Evolutionary conservation across 352 stramenopile species (phyloP).

Genomic region (Globisporangium echinulatum): DNA sequence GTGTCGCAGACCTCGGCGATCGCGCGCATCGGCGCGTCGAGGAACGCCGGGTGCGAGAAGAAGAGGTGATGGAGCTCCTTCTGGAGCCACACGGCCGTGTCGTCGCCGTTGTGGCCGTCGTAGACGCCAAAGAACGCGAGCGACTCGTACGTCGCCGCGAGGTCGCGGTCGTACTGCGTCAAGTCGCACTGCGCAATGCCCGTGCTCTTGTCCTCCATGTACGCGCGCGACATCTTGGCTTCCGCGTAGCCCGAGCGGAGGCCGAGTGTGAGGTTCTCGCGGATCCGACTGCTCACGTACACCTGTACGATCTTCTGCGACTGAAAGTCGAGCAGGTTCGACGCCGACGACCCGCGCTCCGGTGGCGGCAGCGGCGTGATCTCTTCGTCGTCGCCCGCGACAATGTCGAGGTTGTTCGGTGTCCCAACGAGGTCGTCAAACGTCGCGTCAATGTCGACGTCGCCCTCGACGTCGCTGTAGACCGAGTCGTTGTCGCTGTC

Average conservation of each 20-base stretch:
- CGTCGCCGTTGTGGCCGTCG: slow-evolving; percentile 84
- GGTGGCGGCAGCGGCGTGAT: slow-evolving; percentile 32
- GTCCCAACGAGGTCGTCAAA: slow-evolving; percentile 78
- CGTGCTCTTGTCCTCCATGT: slow-evolving; percentile 84
- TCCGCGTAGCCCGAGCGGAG: slow-evolving; percentile 81
- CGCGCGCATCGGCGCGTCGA: slow-evolving; percentile 35
- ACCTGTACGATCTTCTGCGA: slow-evolving; percentile 56
- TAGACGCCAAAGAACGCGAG: slow-evolving; percentile 83
- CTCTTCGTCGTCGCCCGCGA: slow-evolving; percentile 62
- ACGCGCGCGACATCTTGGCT: slow-evolving; percentile 75
- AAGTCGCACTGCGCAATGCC: slow-evolving; percentile 47
- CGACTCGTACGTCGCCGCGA: slow-evolving; percentile 34
- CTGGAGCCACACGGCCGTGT: slow-evolving; percentile 72
- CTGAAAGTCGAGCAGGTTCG: slow-evolving; percentile 20
- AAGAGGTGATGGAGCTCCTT: slow-evolving; percentile 75
- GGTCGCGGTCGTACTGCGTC: slow-evolving; percentile 25
- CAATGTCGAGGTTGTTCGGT: slow-evolving; percentile 45
- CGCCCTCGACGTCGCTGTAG: slow-evolving; percentile 77
- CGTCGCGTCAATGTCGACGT: slow-evolving; percentile 84
- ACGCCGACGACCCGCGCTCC: slow-evolving; percentile 17
- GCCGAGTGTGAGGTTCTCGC: slow-evolving; percentile 63
- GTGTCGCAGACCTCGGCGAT: slow-evolving; percentile 54
- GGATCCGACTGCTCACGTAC: slow-evolving; percentile 86
- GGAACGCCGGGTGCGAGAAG: slow-evolving; percentile 51
- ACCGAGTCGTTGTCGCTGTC: slow-evolving; percentile 57